These are phyloP conservation scores for Puccinia polysora DNA, from an alignment of 1,284 basidiomycete genomes.

Conservation along the genomic window DNA sequence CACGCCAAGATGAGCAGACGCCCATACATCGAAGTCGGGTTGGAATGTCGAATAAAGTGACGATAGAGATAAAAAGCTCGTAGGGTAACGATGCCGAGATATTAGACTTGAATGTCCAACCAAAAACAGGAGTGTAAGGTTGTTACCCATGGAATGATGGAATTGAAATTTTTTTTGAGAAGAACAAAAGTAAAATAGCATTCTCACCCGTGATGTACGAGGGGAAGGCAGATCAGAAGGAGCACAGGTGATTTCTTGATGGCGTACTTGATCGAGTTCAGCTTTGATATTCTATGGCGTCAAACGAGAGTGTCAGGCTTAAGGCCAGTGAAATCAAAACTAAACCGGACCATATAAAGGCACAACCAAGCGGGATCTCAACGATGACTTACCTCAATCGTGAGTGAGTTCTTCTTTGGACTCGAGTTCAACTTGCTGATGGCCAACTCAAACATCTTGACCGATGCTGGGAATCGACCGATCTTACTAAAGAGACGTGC, in stretches of 20 bases:
- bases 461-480: slow-evolving; percentile 12
- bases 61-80: slow-evolving; percentile 29
- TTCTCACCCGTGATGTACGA: neutral
- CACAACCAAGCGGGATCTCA: no score
- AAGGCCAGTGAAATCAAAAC: neutral
- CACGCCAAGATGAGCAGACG: slow-evolving; percentile 29
- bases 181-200: neutral
- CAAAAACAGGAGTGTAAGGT: no score
- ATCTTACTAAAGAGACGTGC: slow-evolving; percentile 32
- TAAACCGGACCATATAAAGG: no score
- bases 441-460: slow-evolving; percentile 32
- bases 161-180: no score
- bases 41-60: slow-evolving; percentile 12
- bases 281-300: slow-evolving; percentile 1
- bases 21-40: slow-evolving; percentile 30
- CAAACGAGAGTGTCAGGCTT: neutral
- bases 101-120: neutral
- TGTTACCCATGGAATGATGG: neutral
- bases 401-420: neutral
- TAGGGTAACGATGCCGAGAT: slow-evolving; percentile 3
- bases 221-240: neutral
- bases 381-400: slow-evolving; percentile 25
- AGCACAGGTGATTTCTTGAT: neutral
- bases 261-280: slow-evolving; percentile 25
- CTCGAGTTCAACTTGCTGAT: slow-evolving; percentile 3